Percentiles rank a stretch among this genome's conserved stretches.
phyloP scores from a whole-genome alignment of 495 filamentous ascomycete genomes.

The Aspergillus steynii region DNA sequence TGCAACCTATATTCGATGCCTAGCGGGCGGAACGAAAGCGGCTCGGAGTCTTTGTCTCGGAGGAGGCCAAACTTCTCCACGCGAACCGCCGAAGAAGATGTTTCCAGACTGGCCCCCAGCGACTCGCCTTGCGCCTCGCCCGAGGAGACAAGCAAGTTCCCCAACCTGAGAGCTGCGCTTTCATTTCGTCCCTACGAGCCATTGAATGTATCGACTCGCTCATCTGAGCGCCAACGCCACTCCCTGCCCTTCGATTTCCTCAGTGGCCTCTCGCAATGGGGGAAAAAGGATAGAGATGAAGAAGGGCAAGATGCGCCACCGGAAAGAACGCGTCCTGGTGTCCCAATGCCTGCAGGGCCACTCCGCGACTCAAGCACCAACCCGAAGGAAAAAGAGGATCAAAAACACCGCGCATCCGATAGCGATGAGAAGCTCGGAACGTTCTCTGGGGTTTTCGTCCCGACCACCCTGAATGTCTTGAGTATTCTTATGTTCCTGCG shows the following conservation, averaged over 20 bases:
- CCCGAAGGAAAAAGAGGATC: conserved; percentile 38
- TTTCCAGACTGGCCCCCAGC: conserved; percentile 46
- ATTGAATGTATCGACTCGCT: conserved; percentile 19
- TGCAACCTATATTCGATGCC: conserved; percentile 22
- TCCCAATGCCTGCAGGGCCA: conserved; percentile 25
- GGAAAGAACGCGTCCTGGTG: conserved; percentile 14
- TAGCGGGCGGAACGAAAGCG: conserved; percentile 20
- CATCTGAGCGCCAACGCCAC: conserved; percentile 19
- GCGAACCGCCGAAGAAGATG: conserved; percentile 57
- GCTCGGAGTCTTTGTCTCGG: conserved; percentile 37
- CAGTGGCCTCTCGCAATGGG: conserved; percentile 31
- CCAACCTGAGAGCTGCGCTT: conserved; percentile 25
- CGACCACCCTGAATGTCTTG: conserved; percentile 83
- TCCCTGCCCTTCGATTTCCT: conserved; percentile 28
- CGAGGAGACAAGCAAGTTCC: conserved; percentile 23
- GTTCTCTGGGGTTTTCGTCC: conserved; percentile 81
- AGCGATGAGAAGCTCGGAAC: conserved; percentile 65
- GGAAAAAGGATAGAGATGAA: conserved; percentile 19
- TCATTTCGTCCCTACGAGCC: conserved; percentile 36
- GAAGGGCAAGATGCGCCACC: conserved; percentile 8
- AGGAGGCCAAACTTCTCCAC: conserved; percentile 53
- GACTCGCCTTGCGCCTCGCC: conserved; percentile 27
- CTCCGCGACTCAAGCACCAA: conserved; percentile 30
- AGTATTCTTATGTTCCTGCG: conserved; percentile 92
- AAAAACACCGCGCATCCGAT: conserved; percentile 49